Evolutionary conservation across 2,329 filamentous ascomycete genomes (phyloP), one percentile per base, ranked within the genome.

Genomic region (Apiospora aurea): DNA sequence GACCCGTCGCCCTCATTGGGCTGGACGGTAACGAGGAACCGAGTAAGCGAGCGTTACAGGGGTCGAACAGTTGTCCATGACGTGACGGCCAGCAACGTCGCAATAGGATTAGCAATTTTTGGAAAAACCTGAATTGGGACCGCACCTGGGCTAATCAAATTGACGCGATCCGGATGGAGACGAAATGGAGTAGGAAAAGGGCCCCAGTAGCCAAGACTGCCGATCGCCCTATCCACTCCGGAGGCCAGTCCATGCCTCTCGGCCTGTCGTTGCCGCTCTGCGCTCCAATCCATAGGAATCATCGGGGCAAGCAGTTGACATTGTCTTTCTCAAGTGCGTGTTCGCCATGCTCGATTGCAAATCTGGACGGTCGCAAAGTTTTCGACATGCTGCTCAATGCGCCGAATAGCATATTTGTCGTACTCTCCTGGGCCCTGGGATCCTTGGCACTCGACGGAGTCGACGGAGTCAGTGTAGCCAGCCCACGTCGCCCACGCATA

Each of bases 211-310:
- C 57, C 57, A 64, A 64, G 34, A 64, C 21, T 41, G 34, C 34
- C 57, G 57, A 64, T 64, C 57, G 11, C 57, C 57, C 34, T 34
- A 41, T 64, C 53, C 53, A 61, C 16, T 34, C 53, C 16, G 53
- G 53, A 61, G 29, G 53, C 53, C 38, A 6, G 16, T 34, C 29
- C 53, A 61, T 61, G 16, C 29, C 53, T 61, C 26, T 61, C 29
- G 53, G 53, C 53, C 38, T 74, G 74, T 75, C 75, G 75, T 76
- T 61, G 16, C 38, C 53, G 16, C 18, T 34, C 16, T 57, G 14
- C 24, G 14, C 51, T 29, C 51, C 18, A 46, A 47, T 6, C 51
- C 51, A 57, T 4, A 61, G 26, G 34, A 18, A 26, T 34, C 29
- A 61, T 38, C 53, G 53, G 53, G 53, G 16, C 34, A 64, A 14